Base-by-base conservation (phyloP, 768 basidiomycete species). In the Lepiota subincarnata region DNA sequence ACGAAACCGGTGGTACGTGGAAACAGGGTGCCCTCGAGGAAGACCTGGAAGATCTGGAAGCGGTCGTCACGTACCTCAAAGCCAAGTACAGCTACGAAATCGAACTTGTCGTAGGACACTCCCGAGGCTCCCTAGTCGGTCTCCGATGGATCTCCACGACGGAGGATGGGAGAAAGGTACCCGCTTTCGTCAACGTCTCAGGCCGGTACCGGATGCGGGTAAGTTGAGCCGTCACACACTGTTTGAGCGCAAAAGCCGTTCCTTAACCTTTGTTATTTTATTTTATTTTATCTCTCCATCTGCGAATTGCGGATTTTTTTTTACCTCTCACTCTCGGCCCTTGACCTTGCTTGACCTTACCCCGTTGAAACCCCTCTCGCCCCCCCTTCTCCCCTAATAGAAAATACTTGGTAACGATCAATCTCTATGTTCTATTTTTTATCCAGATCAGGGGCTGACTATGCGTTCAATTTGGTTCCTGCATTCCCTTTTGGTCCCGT, bases 131-230 rank as follows among this genome's bases (percentile, higher is more conserved):
- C 19, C 65, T 91, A n/a, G 80, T 78, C 16, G 79, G 74, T 0
- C 79, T 86, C 62, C 71, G 76, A 53, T 92, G 89, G 89, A 60
- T 89, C 20, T 82, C 83, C 62, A 82, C 77, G 13, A 73, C 82
- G 1, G 73, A 79, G 42, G 82, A 82, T 57, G 86, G 83, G 20
- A 72, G 68, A 54, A 68, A 63, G 39, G 80, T 86, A 38, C 68
- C 77, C 7, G 81, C 78, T 5, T 85, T 84, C 50, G 83, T 92
- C 38, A 92, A 92, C 60, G 82, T 78, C 20, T 83, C 88, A 14
- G 89, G 83, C 5, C 78, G 91, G 48, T 91, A 90, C 64, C 77
- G 87, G 55, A 92, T 92, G 89, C 65, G 75, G 63, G 88, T 87
- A 65, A 69, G 83, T 76, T 12, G 41, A 24, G n/a, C 26, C 38